These are phyloP conservation scores for Sistotremastrum suecicum DNA, from an alignment of 768 basidiomycete genomes.

Conservation along the genomic window DNA sequence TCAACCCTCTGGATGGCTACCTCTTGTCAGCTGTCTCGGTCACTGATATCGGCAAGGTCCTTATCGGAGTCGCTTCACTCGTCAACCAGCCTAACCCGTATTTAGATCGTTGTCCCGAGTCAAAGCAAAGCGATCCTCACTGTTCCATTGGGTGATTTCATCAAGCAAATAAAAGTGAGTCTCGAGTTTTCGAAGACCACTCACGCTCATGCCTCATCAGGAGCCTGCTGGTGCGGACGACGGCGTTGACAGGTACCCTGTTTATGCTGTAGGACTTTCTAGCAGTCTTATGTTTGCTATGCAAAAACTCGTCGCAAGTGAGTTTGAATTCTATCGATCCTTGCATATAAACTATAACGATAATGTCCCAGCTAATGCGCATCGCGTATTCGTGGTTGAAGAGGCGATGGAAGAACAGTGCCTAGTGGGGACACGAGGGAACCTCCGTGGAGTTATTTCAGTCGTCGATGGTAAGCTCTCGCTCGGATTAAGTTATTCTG, in stretches of 20 bases:
- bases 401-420: conserved; percentile 25
- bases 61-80: background rate
- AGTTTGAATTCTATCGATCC: conserved; percentile 14
- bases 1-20: conserved; percentile 42
- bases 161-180: conserved; percentile 55
- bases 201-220: conserved; percentile 18
- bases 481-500: background rate
- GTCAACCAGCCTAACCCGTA: background rate
- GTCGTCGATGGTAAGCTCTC: conserved; percentile 51
- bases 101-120: conserved; percentile 62
- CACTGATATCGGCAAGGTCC: conserved; percentile 66
- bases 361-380: conserved; percentile 47
- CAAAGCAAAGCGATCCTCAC: conserved; percentile 67
- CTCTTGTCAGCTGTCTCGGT: conserved; percentile 69
- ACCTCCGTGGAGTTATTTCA: conserved; percentile 51
- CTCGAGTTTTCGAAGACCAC: background rate
- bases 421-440: conserved; percentile 2
- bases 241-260: conserved; percentile 68
- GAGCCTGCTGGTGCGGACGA: conserved; percentile 64
- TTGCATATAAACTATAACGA: conserved; percentile 1
- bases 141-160: conserved; percentile 53
- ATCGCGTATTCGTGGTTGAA: conserved; percentile 64
- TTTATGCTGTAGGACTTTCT: conserved; percentile 59
- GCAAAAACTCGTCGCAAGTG: conserved; percentile 73
- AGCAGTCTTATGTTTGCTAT: conserved; percentile 57